Base-by-base conservation (phyloP, 495 filamentous ascomycete species). In the Lasiosphaeria ovina region DNA sequence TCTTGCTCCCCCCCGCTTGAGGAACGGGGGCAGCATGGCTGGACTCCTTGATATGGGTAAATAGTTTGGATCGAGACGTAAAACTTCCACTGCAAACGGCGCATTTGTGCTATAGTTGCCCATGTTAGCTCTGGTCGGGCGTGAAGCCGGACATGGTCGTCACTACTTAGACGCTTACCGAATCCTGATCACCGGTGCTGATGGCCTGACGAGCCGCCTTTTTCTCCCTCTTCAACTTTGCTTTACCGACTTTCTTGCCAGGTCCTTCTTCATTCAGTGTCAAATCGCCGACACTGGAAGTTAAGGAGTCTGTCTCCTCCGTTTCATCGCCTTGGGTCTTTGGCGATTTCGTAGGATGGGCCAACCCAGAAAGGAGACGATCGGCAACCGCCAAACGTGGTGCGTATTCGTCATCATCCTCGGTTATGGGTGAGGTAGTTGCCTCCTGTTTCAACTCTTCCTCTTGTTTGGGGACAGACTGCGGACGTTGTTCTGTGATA, bases 151-250 rank as follows among this genome's bases (percentile, higher is more conserved):
- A 44, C 5, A 44, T 42, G 36, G 36, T 5, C 12, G 16, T 4
- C 44, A 47, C 8, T 14, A 47, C 16, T 11, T 5, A 14, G 9
- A 52, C 3, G 69, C 72, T 67, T 68, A 79, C 78, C 45, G 66
- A 56, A 51, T 70, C 69, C 10, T 69, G 65, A 45, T 74, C 72
- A 34, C 73, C 63, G 3, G 74, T 61, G 16, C 70, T 72, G 16
- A 73, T 71, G 17, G 83, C 79, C 57, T 82, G 74, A 38, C 85
- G 81, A 34, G 89, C 88, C 16, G 88, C 88, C 66, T 85, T 91
- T 72, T 92, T 97, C 45, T 90, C 88, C 48, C 90, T 83, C 70
- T 91, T 97, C 60, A 89, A 83, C 69, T 93, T 97, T 8, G 94
- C 94, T 71, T 93, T 96, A 32, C 94, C 93, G 3, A 90, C 44